phyloP scores from a whole-genome alignment of 2,329 filamentous ascomycete genomes.

The Daldinia sp. region DNA sequence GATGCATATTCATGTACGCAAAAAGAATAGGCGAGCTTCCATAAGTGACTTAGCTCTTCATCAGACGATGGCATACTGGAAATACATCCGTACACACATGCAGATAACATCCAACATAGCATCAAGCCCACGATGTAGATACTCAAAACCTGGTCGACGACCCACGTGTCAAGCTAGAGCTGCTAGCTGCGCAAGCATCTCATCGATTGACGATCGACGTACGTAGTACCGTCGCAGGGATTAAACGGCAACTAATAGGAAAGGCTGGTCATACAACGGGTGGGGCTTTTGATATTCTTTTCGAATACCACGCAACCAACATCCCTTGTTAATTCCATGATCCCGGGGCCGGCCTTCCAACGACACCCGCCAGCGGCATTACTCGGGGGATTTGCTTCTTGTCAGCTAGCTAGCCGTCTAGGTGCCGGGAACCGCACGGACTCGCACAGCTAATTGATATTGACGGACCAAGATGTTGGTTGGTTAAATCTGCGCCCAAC shows the following conservation, averaged over 20 bases:
- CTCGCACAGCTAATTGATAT: not conserved
- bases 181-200: constrained; percentile 12
- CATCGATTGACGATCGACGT: constrained; percentile 1
- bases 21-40: constrained; percentile 19
- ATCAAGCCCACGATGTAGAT: not conserved
- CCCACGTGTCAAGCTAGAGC: constrained; percentile 20
- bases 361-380: not conserved
- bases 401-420: not conserved
- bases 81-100: constrained; percentile 9
- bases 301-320: not conserved
- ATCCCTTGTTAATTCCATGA: not conserved
- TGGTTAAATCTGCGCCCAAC: not conserved
- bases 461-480: too few species aligned
- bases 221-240: not conserved
- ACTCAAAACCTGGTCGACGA: constrained; percentile 3
- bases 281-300: not conserved
- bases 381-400: not conserved
- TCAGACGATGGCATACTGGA: constrained; percentile 4
- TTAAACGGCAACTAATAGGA: not conserved
- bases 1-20: constrained; percentile 17
- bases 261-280: not conserved
- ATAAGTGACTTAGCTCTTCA: constrained; percentile 11
- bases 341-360: not conserved
- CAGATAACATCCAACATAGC: constrained; percentile 1
- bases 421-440: not conserved